These are phyloP conservation scores for Salix purpurea DNA, from an alignment of 345 rosid genomes.

Conservation along the genomic window DNA sequence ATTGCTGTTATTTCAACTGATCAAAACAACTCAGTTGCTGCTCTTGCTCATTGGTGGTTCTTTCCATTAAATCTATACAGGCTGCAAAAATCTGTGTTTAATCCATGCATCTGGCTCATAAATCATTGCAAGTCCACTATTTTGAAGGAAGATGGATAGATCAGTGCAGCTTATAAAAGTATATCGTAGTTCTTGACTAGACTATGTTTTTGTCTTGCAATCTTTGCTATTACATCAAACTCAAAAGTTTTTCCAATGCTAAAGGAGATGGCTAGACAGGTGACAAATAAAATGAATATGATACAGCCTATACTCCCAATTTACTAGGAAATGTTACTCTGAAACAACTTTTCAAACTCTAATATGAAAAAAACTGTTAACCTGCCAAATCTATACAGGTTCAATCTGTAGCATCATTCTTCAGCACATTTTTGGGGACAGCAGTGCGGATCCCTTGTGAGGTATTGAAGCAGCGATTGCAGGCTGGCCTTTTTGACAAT, in stretches of 20 bases:
- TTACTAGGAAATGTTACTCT: background rate
- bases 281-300: background rate
- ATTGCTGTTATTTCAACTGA: background rate
- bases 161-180: background rate
- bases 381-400: slow-evolving; percentile 42
- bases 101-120: background rate
- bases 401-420: slow-evolving; percentile 90
- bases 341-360: background rate
- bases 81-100: background rate
- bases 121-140: background rate
- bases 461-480: slow-evolving; percentile 94
- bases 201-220: background rate
- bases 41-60: background rate
- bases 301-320: background rate
- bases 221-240: background rate
- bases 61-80: background rate
- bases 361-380: background rate
- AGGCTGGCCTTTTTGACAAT: slow-evolving; percentile 82
- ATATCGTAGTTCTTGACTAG: background rate
- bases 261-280: background rate
- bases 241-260: background rate
- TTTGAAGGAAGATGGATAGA: background rate
- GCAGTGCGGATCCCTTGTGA: slow-evolving; percentile 94
- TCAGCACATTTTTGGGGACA: slow-evolving; percentile 91
- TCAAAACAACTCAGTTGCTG: background rate